Percentiles rank a stretch among this genome's conserved stretches.
These are phyloP conservation scores for Microcyclospora pomicola DNA, from an alignment of 2,329 filamentous ascomycete genomes.

Conservation along the genomic window DNA sequence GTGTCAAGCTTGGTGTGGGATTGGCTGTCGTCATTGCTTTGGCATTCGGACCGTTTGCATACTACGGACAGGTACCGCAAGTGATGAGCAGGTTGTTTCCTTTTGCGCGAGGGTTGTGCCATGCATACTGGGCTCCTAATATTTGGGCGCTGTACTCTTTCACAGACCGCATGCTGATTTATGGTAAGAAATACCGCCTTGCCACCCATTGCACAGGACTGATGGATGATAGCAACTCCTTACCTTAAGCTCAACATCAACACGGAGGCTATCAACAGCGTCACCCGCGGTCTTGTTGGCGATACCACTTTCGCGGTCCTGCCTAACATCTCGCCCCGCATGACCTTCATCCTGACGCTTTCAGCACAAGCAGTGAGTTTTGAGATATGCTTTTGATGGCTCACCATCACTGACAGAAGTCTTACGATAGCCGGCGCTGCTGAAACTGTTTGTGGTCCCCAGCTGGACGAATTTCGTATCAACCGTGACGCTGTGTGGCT, in stretches of 20 bases:
- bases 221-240: slow-evolving; percentile 53
- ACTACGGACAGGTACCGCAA: slow-evolving; percentile 71
- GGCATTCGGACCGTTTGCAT: slow-evolving; percentile 82
- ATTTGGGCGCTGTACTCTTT: slow-evolving; percentile 97
- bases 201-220: neutral
- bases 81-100: slow-evolving; percentile 77
- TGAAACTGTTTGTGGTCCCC: slow-evolving; percentile 68
- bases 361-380: slow-evolving; percentile 55
- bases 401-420: slow-evolving; percentile 4
- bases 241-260: slow-evolving; percentile 63
- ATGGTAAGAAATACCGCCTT: slow-evolving; percentile 39
- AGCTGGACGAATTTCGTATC: slow-evolving; percentile 85
- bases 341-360: slow-evolving; percentile 72
- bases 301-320: slow-evolving; percentile 90
- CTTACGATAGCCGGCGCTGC: slow-evolving; percentile 45
- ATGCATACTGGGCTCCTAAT: slow-evolving; percentile 98
- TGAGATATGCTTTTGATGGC: neutral
- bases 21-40: slow-evolving; percentile 57
- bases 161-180: slow-evolving; percentile 67
- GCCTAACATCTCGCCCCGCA: slow-evolving; percentile 66
- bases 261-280: slow-evolving; percentile 63
- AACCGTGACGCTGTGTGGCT: slow-evolving; percentile 81
- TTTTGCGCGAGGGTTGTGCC: slow-evolving; percentile 83
- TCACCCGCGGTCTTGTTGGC: slow-evolving; percentile 83
- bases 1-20: slow-evolving; percentile 64